phyloP scores from a whole-genome alignment of 2,329 filamentous ascomycete genomes.

The Xylariaceae sp. region DNA sequence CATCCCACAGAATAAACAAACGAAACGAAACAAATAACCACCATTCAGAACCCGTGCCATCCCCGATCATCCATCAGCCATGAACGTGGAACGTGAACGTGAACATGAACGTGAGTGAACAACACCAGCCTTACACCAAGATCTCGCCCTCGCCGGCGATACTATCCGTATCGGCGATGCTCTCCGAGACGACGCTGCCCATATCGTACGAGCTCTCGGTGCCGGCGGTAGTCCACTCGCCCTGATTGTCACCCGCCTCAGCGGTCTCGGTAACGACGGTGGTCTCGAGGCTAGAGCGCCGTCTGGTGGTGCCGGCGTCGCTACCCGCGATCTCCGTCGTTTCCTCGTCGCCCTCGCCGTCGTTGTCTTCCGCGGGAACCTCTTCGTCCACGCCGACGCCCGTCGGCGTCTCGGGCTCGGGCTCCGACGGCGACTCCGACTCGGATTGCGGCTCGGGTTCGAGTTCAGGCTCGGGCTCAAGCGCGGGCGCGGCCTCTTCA shows the following conservation, averaged over 20 bases:
- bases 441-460: background rate
- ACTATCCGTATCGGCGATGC: conserved; percentile 36
- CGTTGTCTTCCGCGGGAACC: conserved; percentile 34
- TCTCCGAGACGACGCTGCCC: conserved; percentile 34
- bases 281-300: conserved; percentile 51
- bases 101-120: too few species aligned
- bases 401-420: background rate
- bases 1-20: too few species aligned
- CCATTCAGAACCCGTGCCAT: too few species aligned
- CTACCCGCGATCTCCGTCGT: conserved; percentile 46
- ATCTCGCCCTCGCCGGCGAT: conserved; percentile 40
- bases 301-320: conserved; percentile 54
- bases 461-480: conserved; percentile 1
- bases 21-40: too few species aligned
- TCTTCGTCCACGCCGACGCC: conserved; percentile 36
- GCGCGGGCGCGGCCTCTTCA: conserved; percentile 26
- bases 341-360: conserved; percentile 16
- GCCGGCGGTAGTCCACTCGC: too few species aligned
- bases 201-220: conserved; percentile 18
- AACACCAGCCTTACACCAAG: too few species aligned
- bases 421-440: conserved; percentile 28
- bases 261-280: conserved; percentile 48
- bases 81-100: too few species aligned
- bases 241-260: conserved; percentile 45
- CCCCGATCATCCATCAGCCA: too few species aligned